Evolutionary conservation across 2,329 filamentous ascomycete genomes (phyloP).

Genomic region (Penicillium sp.): DNA sequence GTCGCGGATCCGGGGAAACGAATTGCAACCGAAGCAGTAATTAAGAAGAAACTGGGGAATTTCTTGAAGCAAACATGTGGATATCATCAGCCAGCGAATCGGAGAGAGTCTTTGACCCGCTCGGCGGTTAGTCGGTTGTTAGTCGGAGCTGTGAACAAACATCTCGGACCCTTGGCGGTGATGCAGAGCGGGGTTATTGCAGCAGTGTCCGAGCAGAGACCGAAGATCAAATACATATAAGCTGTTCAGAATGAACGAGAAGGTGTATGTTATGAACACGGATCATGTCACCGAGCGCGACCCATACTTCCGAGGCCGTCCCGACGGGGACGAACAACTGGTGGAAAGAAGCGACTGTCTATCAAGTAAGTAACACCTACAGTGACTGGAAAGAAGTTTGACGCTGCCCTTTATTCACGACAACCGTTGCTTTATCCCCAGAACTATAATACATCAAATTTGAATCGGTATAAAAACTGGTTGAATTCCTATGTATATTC

Average conservation of each 20-base stretch:
- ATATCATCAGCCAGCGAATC: constrained; percentile 3
- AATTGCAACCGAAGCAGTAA: background rate
- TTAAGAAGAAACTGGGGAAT: constrained; percentile 17
- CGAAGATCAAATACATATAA: background rate
- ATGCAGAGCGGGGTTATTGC: background rate
- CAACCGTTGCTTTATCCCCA: no score
- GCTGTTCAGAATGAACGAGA: background rate
- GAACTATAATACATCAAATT: no score
- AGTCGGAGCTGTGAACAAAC: constrained; percentile 1
- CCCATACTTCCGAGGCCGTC: constrained; percentile 6
- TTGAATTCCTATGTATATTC: no score
- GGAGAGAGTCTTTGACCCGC: background rate
- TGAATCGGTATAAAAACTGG: no score
- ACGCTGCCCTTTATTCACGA: no score
- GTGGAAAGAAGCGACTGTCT: constrained; percentile 44
- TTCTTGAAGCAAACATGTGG: constrained; percentile 12
- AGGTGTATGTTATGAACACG: background rate
- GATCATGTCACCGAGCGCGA: constrained; percentile 24
- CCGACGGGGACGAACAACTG: constrained; percentile 31
- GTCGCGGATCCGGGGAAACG: constrained; percentile 14
- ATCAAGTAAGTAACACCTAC: constrained; percentile 31
- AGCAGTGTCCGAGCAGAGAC: constrained; percentile 6
- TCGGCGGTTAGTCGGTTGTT: constrained; percentile 19
- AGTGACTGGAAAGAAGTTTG: no score
- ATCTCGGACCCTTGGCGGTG: constrained; percentile 9